Percentiles rank a stretch among this genome's conserved stretches.
Evolutionary conservation across 192 early-diverging fungal genomes (phyloP).

Genomic region (Coemansia sp.): DNA sequence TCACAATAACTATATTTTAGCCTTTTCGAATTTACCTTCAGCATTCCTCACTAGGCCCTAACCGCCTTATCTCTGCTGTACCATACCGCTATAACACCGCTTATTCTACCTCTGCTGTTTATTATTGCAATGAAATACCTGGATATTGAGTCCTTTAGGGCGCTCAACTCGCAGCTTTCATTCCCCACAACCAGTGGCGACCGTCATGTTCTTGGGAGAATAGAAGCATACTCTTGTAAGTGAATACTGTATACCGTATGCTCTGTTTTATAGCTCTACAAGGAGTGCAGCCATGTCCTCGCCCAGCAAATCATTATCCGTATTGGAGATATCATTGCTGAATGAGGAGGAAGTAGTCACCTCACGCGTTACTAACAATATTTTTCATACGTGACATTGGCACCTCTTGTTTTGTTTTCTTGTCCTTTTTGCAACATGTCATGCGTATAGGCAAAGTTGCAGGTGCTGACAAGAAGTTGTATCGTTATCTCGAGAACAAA

Average conservation of each 20-base stretch:
- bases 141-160: constrained; percentile 76
- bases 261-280: neutral
- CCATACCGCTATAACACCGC: constrained; percentile 11
- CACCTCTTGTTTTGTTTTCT: neutral
- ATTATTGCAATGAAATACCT: constrained; percentile 80
- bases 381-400: neutral
- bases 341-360: neutral
- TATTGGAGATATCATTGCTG: neutral
- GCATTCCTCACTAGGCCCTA: neutral
- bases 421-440: neutral
- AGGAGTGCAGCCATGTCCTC: neutral
- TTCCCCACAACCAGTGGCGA: constrained; percentile 81
- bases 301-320: no score
- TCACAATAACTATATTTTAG: neutral
- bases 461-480: constrained; percentile 91
- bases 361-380: constrained; percentile 3
- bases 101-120: neutral
- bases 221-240: constrained; percentile 96
- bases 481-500: constrained; percentile 82
- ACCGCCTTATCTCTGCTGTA: neutral
- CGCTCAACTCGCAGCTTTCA: constrained; percentile 81
- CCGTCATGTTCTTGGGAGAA: constrained; percentile 74
- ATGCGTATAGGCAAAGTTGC: constrained; percentile 80
- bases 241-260: constrained; percentile 3
- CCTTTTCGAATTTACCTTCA: neutral